Conservation (phyloP, 176 grass and related monocot species). For the Paspalum notatum region DNA sequence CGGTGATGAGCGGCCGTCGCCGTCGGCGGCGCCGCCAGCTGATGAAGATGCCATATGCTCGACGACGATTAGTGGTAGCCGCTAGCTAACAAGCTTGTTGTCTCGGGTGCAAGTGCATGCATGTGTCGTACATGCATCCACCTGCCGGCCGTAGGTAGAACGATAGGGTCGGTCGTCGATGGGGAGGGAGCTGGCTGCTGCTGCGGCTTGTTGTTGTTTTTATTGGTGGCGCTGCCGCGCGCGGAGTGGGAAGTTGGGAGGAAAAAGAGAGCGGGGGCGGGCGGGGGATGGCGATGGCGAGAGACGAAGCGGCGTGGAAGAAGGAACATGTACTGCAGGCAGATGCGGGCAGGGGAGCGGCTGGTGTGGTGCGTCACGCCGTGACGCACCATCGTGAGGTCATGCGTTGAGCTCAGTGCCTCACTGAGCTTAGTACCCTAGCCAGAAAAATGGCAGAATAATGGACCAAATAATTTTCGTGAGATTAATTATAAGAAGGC, state of each 20-base stretch:
- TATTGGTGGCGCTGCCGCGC: constrained; percentile 37
- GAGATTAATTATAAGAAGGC: not conserved
- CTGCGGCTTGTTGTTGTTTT: constrained; percentile 48
- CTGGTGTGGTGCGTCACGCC: constrained; percentile 30
- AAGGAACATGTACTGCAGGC: not conserved
- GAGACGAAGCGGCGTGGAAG: constrained; percentile 45
- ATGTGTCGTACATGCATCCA: not conserved
- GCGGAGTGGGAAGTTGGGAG: constrained; percentile 34
- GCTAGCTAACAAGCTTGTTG: not conserved
- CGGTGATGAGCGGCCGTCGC: not conserved
- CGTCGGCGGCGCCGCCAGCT: not conserved
- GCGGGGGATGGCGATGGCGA: not conserved
- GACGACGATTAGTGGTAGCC: not conserved
- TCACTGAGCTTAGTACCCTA: not conserved
- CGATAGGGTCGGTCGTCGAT: not conserved
- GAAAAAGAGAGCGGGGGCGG: constrained; percentile 17
- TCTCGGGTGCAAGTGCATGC: not conserved
- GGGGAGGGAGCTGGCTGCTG: not conserved
- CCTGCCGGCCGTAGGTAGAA: constrained; percentile 20
- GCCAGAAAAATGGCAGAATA: too few relatives aligned
- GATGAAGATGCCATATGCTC: constrained; percentile 31
- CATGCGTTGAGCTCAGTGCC: constrained; percentile 21
- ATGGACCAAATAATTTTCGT: not conserved
- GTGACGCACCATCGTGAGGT: constrained; percentile 28
- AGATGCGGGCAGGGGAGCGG: not conserved